Evolutionary conservation across 129 eudicot species (phyloP).

Genomic region (Flaveria trinervia): DNA sequence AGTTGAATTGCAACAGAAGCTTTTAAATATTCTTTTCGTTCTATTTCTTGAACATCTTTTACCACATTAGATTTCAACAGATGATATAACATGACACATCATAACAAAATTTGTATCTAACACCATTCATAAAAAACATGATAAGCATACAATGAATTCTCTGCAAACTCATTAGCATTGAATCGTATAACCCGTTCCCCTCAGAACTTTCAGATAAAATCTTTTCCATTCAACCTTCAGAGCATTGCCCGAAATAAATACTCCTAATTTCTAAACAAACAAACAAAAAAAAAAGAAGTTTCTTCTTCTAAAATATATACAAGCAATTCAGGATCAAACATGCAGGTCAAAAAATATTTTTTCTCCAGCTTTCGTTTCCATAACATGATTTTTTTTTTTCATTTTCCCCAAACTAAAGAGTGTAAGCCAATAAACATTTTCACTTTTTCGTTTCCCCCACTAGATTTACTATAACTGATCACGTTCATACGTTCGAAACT

Average conservation of each 20-base stretch:
- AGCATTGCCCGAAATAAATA: no score
- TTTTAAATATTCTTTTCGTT: background rate
- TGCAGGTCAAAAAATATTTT: no score
- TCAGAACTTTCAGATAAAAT: no score
- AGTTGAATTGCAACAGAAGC: background rate
- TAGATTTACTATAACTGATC: slow-evolving; percentile 5
- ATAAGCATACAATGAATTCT: slow-evolving; percentile 13
- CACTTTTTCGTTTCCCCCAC: background rate
- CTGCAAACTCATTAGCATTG: background rate
- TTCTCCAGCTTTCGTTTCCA: no score
- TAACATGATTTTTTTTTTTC: no score
- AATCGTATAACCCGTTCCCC: background rate
- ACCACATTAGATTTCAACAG: background rate
- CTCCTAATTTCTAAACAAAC: no score
- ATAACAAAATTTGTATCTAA: background rate
- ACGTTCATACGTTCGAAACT: background rate
- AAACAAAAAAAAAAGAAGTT: no score
- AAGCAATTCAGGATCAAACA: no score
- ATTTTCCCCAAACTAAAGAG: background rate
- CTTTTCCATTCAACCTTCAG: no score
- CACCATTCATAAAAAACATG: background rate
- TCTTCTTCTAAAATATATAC: background rate
- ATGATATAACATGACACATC: background rate
- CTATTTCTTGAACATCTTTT: background rate
- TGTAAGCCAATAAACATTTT: background rate